Base-by-base conservation (phyloP, 768 basidiomycete species). In the Mycena haematopus region DNA sequence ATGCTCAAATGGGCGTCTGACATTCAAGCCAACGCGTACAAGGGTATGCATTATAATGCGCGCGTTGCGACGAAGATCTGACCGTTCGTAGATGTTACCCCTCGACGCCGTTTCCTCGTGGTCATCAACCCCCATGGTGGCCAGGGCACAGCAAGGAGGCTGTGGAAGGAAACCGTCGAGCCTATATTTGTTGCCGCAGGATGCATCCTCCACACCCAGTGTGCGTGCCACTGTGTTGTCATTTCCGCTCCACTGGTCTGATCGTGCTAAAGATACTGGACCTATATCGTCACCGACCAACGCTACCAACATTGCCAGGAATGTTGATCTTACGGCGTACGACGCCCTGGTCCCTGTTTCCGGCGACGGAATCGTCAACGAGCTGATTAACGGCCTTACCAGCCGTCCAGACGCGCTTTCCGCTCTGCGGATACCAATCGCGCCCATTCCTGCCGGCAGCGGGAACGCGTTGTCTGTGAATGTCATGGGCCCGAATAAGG, bases 331-430 rank as follows among this genome's bases (percentile, higher is more conserved):
- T 9, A 13, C 47, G 24, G 72, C 74, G 1, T 86, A 78, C 56
- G 86, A 88, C 33, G 85, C 84, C 2, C 60, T 88, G 49, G 79
- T 85, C 46, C 51, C 80, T 33, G 70, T 88, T 49, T 87, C 86
- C 0, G 87, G 87, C 0, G 87, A 88, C 62, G 87, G 87, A 17
- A 79, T 86, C 49, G 64, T 85, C 11, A 82, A 86, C 70, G 87
- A 88, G 66, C 75, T 86, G 22, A 50, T 86, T 66, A 88, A 88
- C 64, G 87, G 87, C 1, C 78, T 87, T 31, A 79, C 83, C 6
- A 72, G 78, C 44, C 82, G 82, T 35, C 70, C 71, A 10, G 75
- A 80, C 25, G 78, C 81, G 0, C 69, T 73, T 33, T 69, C 71
- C 27, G 86, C 84, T 0, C 78, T 87, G 53, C 70, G 63, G 36